Evolutionary conservation across 2,329 filamentous ascomycete species (phyloP), one percentile per base, ranked within the genome.

Genomic region (Aurifilum marmelostoma): DNA sequence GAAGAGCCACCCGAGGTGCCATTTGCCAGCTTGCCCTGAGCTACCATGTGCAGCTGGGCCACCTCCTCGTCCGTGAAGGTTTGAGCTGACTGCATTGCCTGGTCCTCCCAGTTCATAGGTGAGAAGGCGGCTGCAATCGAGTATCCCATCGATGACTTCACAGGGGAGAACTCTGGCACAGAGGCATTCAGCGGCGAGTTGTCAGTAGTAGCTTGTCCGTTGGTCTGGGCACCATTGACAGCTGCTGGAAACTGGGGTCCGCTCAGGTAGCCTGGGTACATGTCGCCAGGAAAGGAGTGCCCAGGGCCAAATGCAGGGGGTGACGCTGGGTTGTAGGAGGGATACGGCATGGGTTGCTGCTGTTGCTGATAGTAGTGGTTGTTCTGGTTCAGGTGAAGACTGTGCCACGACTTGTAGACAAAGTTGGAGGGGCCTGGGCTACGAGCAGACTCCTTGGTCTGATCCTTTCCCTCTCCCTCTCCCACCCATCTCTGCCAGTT

Each of bases 401-500:
- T 74, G 69, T 74, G 73, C 52, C 71, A 63, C 60, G 73, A 73
- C 69, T 74, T 75, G 59, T 77, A 76, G 65, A 75, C 76, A 70
- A 76, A 79, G 54, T 79, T 82, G 58, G 78, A 77, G 39, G 86
- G 87, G 3, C 94, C 94, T 24, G 91, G 87, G 74, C 91, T 92
- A 76, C 91, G 92, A 52, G 92, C 92, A 27, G 88, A 85, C 56
- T 89, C 84, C 73, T 94, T 89, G 71, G 95, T 90, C 71, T 93
- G 87, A 16, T 89, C 86, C 76, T 89, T 62, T 27, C n/a, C 84
- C 1, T 88, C 86, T 27, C 65, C 65, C 24, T 61, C 56, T 69
- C 97, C 80, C 27, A 97, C 87, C 84, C 93, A 98, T 73, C 90
- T 88, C 73, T 91, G 85, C 93, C 94, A 97, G 34, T 88, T 89